Percentiles rank a stretch among this genome's conserved stretches.
These are phyloP conservation scores for Gymnopilus dilepis DNA, from an alignment of 768 basidiomycete genomes.

Conservation along the genomic window DNA sequence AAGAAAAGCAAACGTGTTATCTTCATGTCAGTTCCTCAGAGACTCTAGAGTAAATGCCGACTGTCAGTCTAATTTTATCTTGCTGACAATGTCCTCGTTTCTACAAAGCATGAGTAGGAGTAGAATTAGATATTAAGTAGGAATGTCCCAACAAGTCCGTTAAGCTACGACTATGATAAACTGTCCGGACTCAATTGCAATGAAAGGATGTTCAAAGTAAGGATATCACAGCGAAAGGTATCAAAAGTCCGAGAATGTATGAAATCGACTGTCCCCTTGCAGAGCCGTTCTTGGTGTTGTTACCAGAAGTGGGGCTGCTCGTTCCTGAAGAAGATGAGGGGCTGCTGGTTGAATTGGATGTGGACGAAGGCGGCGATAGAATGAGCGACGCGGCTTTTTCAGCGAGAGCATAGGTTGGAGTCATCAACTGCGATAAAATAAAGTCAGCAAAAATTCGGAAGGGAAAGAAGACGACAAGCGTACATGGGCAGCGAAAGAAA, in stretches of 20 bases:
- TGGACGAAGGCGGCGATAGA: conserved; percentile 1
- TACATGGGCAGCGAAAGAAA: conserved; percentile 41
- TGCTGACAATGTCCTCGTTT: no score
- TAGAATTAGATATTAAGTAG: no score
- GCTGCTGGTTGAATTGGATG: not conserved
- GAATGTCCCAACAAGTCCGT: not conserved
- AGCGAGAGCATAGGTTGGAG: conserved; percentile 13
- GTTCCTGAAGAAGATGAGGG: not conserved
- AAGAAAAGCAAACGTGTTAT: no score
- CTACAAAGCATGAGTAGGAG: no score
- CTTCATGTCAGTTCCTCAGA: no score
- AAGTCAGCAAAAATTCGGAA: not conserved
- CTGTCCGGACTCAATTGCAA: no score
- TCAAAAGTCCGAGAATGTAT: not conserved
- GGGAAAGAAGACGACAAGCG: conserved; percentile 1
- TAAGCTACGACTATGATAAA: not conserved
- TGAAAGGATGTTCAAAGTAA: not conserved
- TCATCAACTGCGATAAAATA: conserved; percentile 8
- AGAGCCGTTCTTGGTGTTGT: not conserved
- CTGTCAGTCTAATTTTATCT: no score
- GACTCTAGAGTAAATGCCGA: no score
- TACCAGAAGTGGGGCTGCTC: not conserved
- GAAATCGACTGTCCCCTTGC: not conserved
- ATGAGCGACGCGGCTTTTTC: conserved; percentile 8
- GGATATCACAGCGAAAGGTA: not conserved